phyloP scores from a whole-genome alignment of 2,329 filamentous ascomycete species.

The Cadophora malorum region DNA sequence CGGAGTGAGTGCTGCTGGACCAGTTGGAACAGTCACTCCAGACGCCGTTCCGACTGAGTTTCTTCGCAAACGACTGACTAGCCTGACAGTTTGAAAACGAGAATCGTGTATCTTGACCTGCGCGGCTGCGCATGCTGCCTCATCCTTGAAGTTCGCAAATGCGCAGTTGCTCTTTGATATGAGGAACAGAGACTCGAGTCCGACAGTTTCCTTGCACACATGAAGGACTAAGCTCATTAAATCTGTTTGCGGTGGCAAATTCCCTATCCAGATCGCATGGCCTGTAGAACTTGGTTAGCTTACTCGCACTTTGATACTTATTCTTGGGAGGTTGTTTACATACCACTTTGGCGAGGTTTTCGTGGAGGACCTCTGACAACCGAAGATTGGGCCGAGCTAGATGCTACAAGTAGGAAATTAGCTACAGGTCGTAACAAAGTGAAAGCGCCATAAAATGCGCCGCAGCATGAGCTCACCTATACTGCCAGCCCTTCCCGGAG shows the following conservation, averaged over 20 bases:
- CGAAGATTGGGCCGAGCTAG: slow-evolving; percentile 47
- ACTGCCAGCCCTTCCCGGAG: slow-evolving; percentile 32
- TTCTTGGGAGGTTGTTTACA: slow-evolving; percentile 39
- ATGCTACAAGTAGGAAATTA: slow-evolving; percentile 37
- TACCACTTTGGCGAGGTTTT: slow-evolving; percentile 68
- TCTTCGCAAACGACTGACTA: slow-evolving; percentile 82
- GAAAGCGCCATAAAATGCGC: neutral
- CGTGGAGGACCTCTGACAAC: slow-evolving; percentile 60
- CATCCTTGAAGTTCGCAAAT: slow-evolving; percentile 92
- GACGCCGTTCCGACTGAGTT: slow-evolving; percentile 50
- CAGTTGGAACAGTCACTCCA: slow-evolving; percentile 41
- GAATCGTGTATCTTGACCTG: slow-evolving; percentile 90
- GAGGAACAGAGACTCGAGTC: slow-evolving; percentile 88
- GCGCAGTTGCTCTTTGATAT: slow-evolving; percentile 98
- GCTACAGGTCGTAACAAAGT: neutral
- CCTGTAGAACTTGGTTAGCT: slow-evolving; percentile 63
- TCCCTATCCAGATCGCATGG: slow-evolving; percentile 95
- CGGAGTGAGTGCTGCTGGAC: slow-evolving; percentile 41
- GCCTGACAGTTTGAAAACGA: slow-evolving; percentile 81
- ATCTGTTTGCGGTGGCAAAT: slow-evolving; percentile 82
- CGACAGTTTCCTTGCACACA: slow-evolving; percentile 76
- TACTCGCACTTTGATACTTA: no score
- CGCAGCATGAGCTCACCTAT: slow-evolving; percentile 40
- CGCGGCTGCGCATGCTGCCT: slow-evolving; percentile 74
- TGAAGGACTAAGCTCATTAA: slow-evolving; percentile 88